Conservation (phyloP, 78 protist species). For the slime mould (Dictyostelium discoideum) region dicty_2.7 NC_007090.3:1707501-1708000, state of each 20-base stretch:
- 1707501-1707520: constrained; percentile 40
- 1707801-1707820: too few relatives aligned
- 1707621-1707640: constrained; percentile 84
- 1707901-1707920: too few relatives aligned
- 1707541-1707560: constrained; percentile 51
- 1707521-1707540: constrained; percentile 71
- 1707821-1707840: too few relatives aligned
- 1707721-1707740: not conserved
- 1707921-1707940: too few relatives aligned
- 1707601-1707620: constrained; percentile 91
- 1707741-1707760: too few relatives aligned
- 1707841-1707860: too few relatives aligned
- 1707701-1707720: constrained; percentile 84
- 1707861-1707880: too few relatives aligned
- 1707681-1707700: constrained; percentile 71
- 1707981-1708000: constrained; percentile 91
- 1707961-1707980: constrained; percentile 88
- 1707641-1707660: constrained; percentile 81
- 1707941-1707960: constrained; percentile 9
- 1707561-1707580: constrained; percentile 70
- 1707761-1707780: too few relatives aligned
- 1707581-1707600: constrained; percentile 92
- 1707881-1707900: not conserved
- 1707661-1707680: constrained; percentile 88
- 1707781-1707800: too few relatives aligned